Conservation (phyloP, 2,329 filamentous ascomycete species). For the Claviceps purpurea region DNA sequence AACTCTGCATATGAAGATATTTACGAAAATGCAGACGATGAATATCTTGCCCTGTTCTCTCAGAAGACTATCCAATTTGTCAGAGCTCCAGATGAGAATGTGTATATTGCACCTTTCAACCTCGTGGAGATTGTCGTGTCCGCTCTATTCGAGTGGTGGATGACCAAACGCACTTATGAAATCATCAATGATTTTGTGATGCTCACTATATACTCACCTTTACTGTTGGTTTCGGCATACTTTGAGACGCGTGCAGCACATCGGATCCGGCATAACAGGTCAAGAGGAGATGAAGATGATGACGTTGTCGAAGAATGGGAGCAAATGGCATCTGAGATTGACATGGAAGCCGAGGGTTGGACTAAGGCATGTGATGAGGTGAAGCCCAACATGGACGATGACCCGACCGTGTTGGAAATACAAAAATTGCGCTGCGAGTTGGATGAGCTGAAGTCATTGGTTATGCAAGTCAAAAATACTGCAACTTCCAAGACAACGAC, state of each 20-base stretch:
- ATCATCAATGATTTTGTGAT: conserved; percentile 80
- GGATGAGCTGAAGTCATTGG: conserved; percentile 38
- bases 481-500: background rate
- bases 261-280: conserved; percentile 58
- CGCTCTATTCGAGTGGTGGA: conserved; percentile 87
- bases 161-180: conserved; percentile 60
- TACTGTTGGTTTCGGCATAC: conserved; percentile 65
- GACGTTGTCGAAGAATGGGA: conserved; percentile 90
- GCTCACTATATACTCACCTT: conserved; percentile 69
- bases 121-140: conserved; percentile 76
- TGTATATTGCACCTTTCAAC: conserved; percentile 94
- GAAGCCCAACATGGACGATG: conserved; percentile 70
- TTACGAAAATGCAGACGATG: conserved; percentile 83
- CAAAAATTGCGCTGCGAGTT: conserved; percentile 45
- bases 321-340: conserved; percentile 55
- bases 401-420: conserved; percentile 61
- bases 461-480: conserved; percentile 19
- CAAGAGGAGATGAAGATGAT: conserved; percentile 75
- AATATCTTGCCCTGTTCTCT: conserved; percentile 85
- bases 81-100: conserved; percentile 92
- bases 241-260: conserved; percentile 54
- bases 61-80: conserved; percentile 97
- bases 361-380: conserved; percentile 61
- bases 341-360: conserved; percentile 81
- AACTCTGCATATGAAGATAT: conserved; percentile 95